These are phyloP conservation scores for Biscogniauxia mediterranea DNA, from an alignment of 2,329 filamentous ascomycete species.

Conservation along the genomic window DNA sequence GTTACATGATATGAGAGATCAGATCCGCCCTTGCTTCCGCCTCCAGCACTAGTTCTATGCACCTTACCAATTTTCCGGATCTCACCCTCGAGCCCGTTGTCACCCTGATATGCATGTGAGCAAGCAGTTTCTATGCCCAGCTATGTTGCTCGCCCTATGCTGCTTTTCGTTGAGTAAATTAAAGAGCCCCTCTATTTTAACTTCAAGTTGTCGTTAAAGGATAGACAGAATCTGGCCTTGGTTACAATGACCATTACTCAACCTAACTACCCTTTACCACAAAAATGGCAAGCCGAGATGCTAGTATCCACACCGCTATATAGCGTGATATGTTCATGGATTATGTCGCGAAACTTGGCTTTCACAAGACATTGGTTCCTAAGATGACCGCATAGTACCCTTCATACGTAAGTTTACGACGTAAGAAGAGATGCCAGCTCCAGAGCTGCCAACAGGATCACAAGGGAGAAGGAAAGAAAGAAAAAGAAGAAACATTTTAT, in stretches of 20 bases:
- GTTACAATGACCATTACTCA: background rate
- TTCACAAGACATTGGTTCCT: background rate
- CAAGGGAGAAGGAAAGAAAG: background rate
- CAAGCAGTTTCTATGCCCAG: background rate
- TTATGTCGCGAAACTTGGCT: background rate
- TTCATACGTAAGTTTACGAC: background rate
- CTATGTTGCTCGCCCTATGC: background rate
- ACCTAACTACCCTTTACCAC: background rate
- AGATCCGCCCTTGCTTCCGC: conserved; percentile 20
- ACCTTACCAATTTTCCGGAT: background rate
- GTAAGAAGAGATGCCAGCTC: background rate
- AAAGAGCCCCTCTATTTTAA: background rate
- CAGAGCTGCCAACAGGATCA: background rate
- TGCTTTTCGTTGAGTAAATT: background rate
- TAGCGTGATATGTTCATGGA: background rate
- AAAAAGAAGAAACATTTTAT: background rate
- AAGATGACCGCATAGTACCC: background rate
- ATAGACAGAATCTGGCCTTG: background rate
- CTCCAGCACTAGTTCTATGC: background rate
- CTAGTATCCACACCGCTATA: background rate
- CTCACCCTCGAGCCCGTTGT: background rate
- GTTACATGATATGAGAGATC: conserved; percentile 24
- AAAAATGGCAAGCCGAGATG: background rate
- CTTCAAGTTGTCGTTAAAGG: background rate
- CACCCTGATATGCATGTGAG: background rate